Evolutionary conservation across 2,329 filamentous ascomycete species (phyloP).

Genomic region (Talaromyces rugulosus): DNA sequence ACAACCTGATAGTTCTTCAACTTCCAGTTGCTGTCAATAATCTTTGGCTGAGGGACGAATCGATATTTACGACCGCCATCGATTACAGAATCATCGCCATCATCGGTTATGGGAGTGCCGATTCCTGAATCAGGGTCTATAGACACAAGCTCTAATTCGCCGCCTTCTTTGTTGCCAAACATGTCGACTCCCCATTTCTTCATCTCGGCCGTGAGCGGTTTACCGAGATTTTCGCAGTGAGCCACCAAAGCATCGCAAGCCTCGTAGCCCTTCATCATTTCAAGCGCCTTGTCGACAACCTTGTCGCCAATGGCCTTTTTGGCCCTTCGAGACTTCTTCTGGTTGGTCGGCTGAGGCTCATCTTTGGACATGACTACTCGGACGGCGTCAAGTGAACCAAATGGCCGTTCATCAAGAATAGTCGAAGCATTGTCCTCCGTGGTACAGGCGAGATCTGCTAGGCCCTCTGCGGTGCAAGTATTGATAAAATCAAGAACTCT

Average conservation of each 20-base stretch:
- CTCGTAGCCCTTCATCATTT: conserved; percentile 75
- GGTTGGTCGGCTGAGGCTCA: conserved; percentile 42
- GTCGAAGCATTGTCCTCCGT: conserved; percentile 64
- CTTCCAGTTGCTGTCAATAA: conserved; percentile 70
- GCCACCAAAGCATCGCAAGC: conserved; percentile 79
- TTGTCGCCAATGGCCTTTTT: conserved; percentile 60
- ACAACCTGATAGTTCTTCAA: conserved; percentile 95
- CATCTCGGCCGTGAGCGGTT: conserved; percentile 61
- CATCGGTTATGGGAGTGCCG: conserved; percentile 53
- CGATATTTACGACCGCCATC: conserved; percentile 33
- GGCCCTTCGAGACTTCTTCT: conserved; percentile 44
- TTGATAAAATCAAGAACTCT: conserved; percentile 80
- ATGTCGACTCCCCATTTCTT: conserved; percentile 64
- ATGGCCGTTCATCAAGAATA: conserved; percentile 72
- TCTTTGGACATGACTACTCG: conserved; percentile 56
- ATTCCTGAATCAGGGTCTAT: conserved; percentile 64
- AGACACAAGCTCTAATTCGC: conserved; percentile 58
- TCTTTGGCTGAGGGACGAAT: conserved; percentile 64
- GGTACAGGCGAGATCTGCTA: conserved; percentile 76
- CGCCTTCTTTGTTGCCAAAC: conserved; percentile 54
- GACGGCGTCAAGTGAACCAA: conserved; percentile 61
- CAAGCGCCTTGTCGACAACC: conserved; percentile 61
- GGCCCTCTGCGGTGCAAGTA: conserved; percentile 66
- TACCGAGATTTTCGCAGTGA: conserved; percentile 69
- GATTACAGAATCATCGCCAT: conserved; percentile 38